Evolutionary conservation across 306 rosid genomes (phyloP), one percentile per base, ranked within the genome.

Genomic region (Comarum palustre): DNA sequence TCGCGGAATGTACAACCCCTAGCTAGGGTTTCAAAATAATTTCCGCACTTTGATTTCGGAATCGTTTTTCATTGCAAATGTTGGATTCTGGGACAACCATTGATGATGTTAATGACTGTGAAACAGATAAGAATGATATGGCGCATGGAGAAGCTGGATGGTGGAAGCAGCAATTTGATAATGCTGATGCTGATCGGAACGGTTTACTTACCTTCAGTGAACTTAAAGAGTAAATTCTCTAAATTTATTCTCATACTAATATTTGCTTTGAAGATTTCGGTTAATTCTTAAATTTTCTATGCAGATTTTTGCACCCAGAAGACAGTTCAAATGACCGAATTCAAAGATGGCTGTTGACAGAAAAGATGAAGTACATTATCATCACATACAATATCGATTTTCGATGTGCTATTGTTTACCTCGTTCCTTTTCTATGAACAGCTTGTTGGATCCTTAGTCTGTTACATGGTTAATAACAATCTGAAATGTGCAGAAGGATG

Each of bases 291-390:
- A 41, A 22, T 39, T 15, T 68, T n/a, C 24, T 7, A 4, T 72
- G 79, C 83, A 93, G 96, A 66, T 85, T 89, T 73, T 47, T 89
- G 82, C 90, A 93, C 81, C 97, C 93, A 20, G 90, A 90, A 86
- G 98, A 90, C 68, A 89, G 92, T 79, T 39, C 59, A 31, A 90
- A 87, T 48, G 70, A 73, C 41, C 75, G 75, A 71, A 71, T 87
- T 51, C 70, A 79, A 54, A 79, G 71, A 46, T 93, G 98, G 96
- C 71, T 90, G 52, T 36, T 90, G 73, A 71, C 32, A 66, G 89
- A 93, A 66, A 89, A 66, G 79, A 63, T 93, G 13, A 79, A 84
- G 96, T 86, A 19, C 39, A 17, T 27, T 32, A 34, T 68, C 27
- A 8, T 68, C 29, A 9, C 36, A 22, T 34, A 34, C 58, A 9